These are phyloP conservation scores for Fusarium ambrosium DNA, from an alignment of 2,329 filamentous ascomycete genomes.

Conservation along the genomic window DNA sequence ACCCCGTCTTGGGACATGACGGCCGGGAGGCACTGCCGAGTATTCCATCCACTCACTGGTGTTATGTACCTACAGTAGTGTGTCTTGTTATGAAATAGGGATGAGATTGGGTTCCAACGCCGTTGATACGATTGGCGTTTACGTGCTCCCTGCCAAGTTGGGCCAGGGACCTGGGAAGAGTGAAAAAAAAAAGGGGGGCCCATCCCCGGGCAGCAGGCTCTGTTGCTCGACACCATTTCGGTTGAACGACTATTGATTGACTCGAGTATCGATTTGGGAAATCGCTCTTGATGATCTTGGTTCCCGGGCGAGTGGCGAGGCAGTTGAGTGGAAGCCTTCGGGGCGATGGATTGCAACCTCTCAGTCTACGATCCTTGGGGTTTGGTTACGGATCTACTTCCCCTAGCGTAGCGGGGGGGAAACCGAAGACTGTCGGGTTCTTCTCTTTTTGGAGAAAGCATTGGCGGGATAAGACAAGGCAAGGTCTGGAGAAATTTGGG, in stretches of 20 bases:
- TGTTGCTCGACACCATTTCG: not conserved
- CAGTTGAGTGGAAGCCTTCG: slow-evolving; percentile 2
- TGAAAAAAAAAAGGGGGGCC: not conserved
- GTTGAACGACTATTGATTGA: not conserved
- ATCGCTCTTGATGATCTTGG: slow-evolving; percentile 4
- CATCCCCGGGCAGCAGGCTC: not conserved
- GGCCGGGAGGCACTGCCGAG: not conserved
- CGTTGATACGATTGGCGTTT: not conserved
- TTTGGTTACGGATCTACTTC: not conserved
- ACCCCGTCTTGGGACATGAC: not conserved
- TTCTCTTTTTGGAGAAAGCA: slow-evolving; percentile 1
- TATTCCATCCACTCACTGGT: not conserved
- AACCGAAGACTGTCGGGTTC: not conserved
- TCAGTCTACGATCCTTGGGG: not conserved
- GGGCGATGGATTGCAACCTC: slow-evolving; percentile 12
- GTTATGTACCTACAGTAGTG: not conserved
- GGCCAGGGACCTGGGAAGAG: not conserved
- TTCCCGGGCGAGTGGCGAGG: slow-evolving; percentile 8
- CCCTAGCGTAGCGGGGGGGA: slow-evolving; percentile 2
- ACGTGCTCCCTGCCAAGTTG: not conserved
- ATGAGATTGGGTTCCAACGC: not conserved
- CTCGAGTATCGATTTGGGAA: slow-evolving; percentile 1
- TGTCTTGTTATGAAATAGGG: not conserved
- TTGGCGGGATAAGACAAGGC: not conserved
- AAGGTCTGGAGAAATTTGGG: not conserved